A percentile compares a stretch with the other conserved stretches of the same genome.
phyloP scores from a whole-genome alignment of 2,329 filamentous ascomycete genomes.

The Colletotrichum destructivum region DNA sequence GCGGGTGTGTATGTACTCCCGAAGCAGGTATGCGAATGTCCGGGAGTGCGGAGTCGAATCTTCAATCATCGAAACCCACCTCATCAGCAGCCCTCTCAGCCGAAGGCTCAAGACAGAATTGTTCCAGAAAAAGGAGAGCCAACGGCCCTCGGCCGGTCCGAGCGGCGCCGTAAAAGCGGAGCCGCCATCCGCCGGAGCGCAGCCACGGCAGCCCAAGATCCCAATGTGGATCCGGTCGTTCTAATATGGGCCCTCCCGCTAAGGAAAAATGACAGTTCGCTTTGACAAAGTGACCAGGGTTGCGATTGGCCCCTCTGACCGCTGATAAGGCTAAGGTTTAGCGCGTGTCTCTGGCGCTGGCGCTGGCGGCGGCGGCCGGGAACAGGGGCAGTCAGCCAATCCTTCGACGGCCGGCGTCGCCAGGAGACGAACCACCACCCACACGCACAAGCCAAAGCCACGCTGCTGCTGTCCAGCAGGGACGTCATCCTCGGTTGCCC shows the following conservation, averaged over 20 bases:
- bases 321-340: slow-evolving; percentile 43
- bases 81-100: background rate
- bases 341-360: slow-evolving; percentile 2
- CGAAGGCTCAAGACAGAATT: background rate
- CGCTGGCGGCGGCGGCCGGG: slow-evolving; percentile 1
- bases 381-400: slow-evolving; percentile 20
- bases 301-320: slow-evolving; percentile 28
- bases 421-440: slow-evolving; percentile 1
- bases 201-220: background rate
- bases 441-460: background rate
- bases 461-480: background rate
- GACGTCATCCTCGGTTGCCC: slow-evolving; percentile 37
- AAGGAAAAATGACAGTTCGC: slow-evolving; percentile 37
- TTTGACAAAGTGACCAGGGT: slow-evolving; percentile 36
- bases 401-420: slow-evolving; percentile 14
- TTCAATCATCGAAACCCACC: too few species aligned
- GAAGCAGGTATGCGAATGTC: background rate
- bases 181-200: slow-evolving; percentile 15
- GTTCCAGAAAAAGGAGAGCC: slow-evolving; percentile 20
- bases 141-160: slow-evolving; percentile 28
- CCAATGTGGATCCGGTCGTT: slow-evolving; percentile 15
- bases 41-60: too few species aligned
- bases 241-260: slow-evolving; percentile 9
- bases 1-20: background rate
- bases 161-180: slow-evolving; percentile 8